Evolutionary conservation across 1,284 basidiomycete species (phyloP), one percentile per base, ranked within the genome.

Genomic region (Ganoderma sinense): DNA sequence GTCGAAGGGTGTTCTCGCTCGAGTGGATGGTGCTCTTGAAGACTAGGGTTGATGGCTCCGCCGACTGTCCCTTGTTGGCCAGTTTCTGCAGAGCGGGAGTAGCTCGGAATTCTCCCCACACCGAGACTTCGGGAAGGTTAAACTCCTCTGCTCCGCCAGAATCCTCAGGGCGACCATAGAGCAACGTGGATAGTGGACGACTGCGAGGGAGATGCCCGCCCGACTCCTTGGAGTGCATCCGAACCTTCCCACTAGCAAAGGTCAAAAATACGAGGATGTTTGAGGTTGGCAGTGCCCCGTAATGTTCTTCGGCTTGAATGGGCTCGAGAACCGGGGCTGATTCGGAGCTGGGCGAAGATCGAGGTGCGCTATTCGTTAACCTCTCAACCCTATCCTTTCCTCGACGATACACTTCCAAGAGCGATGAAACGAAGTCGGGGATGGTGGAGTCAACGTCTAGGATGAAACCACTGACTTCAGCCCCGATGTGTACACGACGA

Each of bases 11-110:
- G 78, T 98, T 98, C 70, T 90, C 88, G 77, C 95, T 97, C 0
- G 94, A 92, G 77, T 97, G 94, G 23, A 98, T 87, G 6, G 94
- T 94, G 78, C 89, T 87, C 78, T 92, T 93, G 83, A 95, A 91
- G 75, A 92, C 84, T 51, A 95, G 81, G 6, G 86, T 84, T 1
- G 92, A 89, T 0, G 88, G 84, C 66, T 87, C 85, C 1, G 74
- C 72, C 40, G 82, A 79, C 26, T 74, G 72, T 3, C 64, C 48
- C 2, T 75, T 74, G 41, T 74, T 74, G 2, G 71, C 69, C 4
- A 80, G 66, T 74, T 84, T 85, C 56, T 82, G 83, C 8, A 81
- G 77, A 1, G 84, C 79, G 8, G 87, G 82, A 1, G 85, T 85
- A 14, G 91, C 87, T 33, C 88, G 88, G 79, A 94, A 96, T 78